Conservation (phyloP, 345 rosid genomes). For the Citrus inodora region DNA sequence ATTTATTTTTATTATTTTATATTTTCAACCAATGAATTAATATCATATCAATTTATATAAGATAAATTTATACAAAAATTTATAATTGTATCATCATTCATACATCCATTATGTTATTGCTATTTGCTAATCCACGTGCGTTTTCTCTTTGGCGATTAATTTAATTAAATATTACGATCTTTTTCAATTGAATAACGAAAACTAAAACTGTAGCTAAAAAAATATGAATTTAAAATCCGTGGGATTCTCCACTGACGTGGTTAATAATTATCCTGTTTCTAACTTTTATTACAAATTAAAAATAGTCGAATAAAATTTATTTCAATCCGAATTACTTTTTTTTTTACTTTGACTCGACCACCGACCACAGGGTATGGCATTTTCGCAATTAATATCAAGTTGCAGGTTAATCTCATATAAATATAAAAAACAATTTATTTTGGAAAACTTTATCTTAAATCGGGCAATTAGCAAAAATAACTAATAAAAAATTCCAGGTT, state of each 20-base stretch:
- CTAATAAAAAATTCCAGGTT: no score
- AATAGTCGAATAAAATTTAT: neutral
- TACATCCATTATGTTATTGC: no score
- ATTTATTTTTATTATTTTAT: no score
- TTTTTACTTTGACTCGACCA: neutral
- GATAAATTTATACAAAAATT: no score
- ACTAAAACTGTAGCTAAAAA: neutral
- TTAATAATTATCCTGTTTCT: constrained; percentile 8
- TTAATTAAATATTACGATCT: neutral
- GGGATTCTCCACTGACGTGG: neutral
- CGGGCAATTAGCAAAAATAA: neutral
- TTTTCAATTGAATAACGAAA: neutral
- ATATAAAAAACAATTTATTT: neutral
- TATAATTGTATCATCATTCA: accelerated
- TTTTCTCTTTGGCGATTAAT: neutral
- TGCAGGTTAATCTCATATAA: neutral
- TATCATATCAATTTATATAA: accelerated
- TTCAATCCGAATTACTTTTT: neutral
- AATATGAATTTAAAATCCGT: neutral
- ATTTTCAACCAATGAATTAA: no score
- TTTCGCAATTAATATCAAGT: neutral
- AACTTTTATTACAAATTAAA: neutral
- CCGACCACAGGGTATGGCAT: neutral
- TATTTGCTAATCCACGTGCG: no score
- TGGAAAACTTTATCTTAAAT: neutral